These are phyloP conservation scores for Radiomyces spectabilis DNA, from an alignment of 192 early-diverging fungal species.

Conservation along the genomic window DNA sequence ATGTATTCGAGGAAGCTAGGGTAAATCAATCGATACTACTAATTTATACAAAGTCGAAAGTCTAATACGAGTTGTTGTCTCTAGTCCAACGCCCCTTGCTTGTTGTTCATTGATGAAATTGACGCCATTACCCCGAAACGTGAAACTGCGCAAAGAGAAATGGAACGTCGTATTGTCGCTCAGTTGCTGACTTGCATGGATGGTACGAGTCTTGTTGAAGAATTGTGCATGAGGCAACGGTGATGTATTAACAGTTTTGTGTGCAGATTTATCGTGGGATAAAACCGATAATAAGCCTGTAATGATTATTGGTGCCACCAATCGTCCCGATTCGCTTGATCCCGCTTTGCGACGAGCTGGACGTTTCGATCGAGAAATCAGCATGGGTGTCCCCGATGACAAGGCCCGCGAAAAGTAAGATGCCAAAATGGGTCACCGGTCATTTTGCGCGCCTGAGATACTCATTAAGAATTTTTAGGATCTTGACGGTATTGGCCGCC, in stretches of 20 bases:
- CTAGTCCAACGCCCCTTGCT: conserved; percentile 26
- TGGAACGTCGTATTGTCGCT: conserved; percentile 97
- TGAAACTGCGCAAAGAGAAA: conserved; percentile 97
- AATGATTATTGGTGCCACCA: conserved; percentile 88
- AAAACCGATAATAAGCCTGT: conserved; percentile 83
- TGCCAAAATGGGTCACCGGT: neutral
- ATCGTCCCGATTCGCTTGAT: conserved; percentile 82
- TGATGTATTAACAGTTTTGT: neutral
- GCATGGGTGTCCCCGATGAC: conserved; percentile 88
- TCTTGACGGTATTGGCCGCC: conserved; percentile 66
- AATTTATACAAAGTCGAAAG: too few species aligned
- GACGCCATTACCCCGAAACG: conserved; percentile 99
- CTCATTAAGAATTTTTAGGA: conserved; percentile 32
- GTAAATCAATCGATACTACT: conserved; percentile 18
- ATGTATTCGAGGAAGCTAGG: conserved; percentile 95
- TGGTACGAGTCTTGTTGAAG: too few species aligned
- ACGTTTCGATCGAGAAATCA: conserved; percentile 83
- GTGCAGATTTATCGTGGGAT: conserved; percentile 79
- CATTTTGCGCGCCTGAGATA: neutral
- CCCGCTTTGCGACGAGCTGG: conserved; percentile 77
- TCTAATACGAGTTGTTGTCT: neutral
- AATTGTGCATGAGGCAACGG: too few species aligned
- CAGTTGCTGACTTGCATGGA: conserved; percentile 99
- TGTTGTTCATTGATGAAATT: conserved; percentile 99
- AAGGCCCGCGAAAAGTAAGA: conserved; percentile 68